These are phyloP conservation scores for Penicillium coprophilum DNA, from an alignment of 495 filamentous ascomycete genomes.

Conservation along the genomic window DNA sequence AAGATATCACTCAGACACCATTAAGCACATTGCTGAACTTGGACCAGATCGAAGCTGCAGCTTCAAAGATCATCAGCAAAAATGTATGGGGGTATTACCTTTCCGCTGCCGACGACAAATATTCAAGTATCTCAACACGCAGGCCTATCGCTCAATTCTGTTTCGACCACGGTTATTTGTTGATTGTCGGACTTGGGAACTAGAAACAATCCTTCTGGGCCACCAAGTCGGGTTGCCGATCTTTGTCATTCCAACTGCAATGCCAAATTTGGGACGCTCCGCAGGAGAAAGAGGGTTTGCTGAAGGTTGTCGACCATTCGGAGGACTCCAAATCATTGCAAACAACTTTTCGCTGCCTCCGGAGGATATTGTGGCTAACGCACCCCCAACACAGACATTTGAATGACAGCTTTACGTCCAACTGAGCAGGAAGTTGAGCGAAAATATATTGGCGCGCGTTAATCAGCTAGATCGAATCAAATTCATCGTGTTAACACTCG, in stretches of 20 bases:
- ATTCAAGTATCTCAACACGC: conserved; percentile 51
- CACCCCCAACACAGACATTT: conserved; percentile 39
- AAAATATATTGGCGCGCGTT: conserved; percentile 41
- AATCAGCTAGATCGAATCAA: conserved; percentile 46
- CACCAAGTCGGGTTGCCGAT: conserved; percentile 57
- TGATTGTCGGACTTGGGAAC: conserved; percentile 55
- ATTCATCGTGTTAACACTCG: conserved; percentile 75
- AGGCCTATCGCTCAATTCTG: conserved; percentile 52
- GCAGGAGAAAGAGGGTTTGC: conserved; percentile 65
- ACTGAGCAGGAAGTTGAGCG: conserved; percentile 57
- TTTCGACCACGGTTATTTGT: conserved; percentile 68
- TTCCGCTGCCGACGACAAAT: conserved; percentile 69
- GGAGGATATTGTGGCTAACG: conserved; percentile 53
- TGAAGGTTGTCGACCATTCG: conserved; percentile 44
- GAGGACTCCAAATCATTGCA: conserved; percentile 49
- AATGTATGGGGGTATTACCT: conserved; percentile 76
- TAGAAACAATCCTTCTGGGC: conserved; percentile 56
- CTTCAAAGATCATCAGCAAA: conserved; percentile 50
- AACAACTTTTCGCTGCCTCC: conserved; percentile 58
- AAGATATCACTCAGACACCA: not conserved
- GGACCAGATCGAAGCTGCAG: conserved; percentile 66
- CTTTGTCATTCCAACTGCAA: conserved; percentile 63
- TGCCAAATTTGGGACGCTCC: conserved; percentile 60
- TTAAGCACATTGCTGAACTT: conserved; percentile 1
- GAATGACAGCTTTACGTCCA: conserved; percentile 79